Evolutionary conservation across 2,329 filamentous ascomycete genomes (phyloP), one percentile per base, ranked within the genome.

Genomic region (Mycosphaerella arachidis): DNA sequence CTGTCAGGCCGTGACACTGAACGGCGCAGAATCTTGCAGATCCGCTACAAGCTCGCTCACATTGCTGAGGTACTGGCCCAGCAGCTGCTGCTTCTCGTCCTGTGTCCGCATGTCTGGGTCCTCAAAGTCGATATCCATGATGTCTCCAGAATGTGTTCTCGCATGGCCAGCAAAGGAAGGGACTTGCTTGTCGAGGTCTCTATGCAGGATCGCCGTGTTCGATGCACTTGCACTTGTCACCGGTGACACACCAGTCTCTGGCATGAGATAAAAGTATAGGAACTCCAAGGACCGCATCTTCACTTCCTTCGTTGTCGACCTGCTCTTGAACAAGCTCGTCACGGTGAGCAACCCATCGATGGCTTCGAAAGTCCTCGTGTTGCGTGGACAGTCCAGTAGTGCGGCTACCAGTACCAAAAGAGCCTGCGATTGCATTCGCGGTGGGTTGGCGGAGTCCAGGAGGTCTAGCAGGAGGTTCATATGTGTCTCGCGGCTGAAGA

Each of bases 381-480:
- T 97, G 65, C 84, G 82, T 0, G 94, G 94, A 13, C 86, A 87
- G 71, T 93, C 90, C 70, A 97, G 86, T 29, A 97, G 84, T 33
- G 92, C 90, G 37, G 90, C 91, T 57, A 97, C 92, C 54, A 99
- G 87, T 3, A 92, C 92, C 58, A 97, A 86, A 31, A 97, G 85
- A 8, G 93, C 92, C 54, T 92, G 86, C 7, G 90, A 93, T 76
- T 97, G 93, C 68, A 97, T 92, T 3, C 90, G 89, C 0, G 92
- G 91, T 73, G 91, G 95, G 76, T 96, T 96, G 72, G 88, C 63
- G 5, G 91, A 90, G 74, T 97, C 92, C 68, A 97, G 88, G 46
- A 97, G 90, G 76, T 97, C 92, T 64, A 97, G 88, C 45, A 97
- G 87, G 59, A 97, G 88, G 73, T 96, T 97, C 93, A 99, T 97